Base-by-base conservation (phyloP, 1,284 basidiomycete genomes). In the Coniophora puteana region DNA sequence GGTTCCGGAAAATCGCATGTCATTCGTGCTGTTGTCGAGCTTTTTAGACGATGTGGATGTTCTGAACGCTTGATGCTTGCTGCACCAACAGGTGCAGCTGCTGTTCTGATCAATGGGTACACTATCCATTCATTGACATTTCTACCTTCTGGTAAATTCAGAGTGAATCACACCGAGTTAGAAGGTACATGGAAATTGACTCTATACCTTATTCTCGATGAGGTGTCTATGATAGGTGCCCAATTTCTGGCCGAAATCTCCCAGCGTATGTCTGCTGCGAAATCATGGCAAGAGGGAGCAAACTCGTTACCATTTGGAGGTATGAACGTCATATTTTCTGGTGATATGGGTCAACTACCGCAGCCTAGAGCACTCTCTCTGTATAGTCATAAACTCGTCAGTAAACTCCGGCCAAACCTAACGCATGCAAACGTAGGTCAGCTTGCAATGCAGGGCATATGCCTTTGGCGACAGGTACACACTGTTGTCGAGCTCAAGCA, bases 141-240 rank as follows among this genome's bases (percentile, higher is more conserved):
- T 10, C 23, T 41, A n/a, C 32, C 39, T 10, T 5, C 8, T 14
- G 13, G 6, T 22, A 21, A 35, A 22, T 17, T 12, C 30, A 34
- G 25, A 10, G 8, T 22, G 5, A 21, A 22, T 8, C 7, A 35
- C 18, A 10, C 3, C 65, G 67, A 2, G 67, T 65, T 17, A 67
- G 67, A 8, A 69, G 12, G 21, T 8, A 35, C 23, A 5, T 35
- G 33, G 33, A 5, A 21, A 5, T 20, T 13, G 17, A 21, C 23
- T 20, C 8, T 10, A 20, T 35, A 35, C 20, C 18, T 35, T 17
- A 23, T 35, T 6, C 8, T 35, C 7, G 33, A 35, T 35, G 33
- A 35, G 33, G 14, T 35, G 8, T 35, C 33, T 5, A 8, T 35
- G 8, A 14, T 35, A 10, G 5, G 6, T 14, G 21, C 33, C 8